Base-by-base conservation (phyloP, 306 rosid species). In the Malus orientalis region DNA sequence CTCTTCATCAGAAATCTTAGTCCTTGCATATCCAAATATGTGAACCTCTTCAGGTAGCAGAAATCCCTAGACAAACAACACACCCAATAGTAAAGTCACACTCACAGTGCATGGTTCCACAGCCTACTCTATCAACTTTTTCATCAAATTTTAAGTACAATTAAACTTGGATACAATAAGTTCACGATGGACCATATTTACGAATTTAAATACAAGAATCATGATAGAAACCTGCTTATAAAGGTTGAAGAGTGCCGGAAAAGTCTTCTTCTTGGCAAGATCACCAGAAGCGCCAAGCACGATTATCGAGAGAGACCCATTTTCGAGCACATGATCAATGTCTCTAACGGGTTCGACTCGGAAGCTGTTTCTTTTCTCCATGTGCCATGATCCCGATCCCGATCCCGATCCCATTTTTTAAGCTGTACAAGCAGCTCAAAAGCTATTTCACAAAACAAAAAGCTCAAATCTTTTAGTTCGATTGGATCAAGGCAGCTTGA, bases 241-340 rank as follows among this genome's bases (percentile, higher is more conserved):
- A 38, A 95, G 93, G 83, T 89, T 75, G 82, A 85, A 95, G 22
- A 95, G 97, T 32, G 99, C 99, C 3, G 99, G 99, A 77, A 95
- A 95, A 49, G 99, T 95, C 89, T 95, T 95, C 90, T 92, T 95
- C 82, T 91, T 95, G 80, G 99, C 99, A 84, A 95, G 99, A 87
- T 95, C 99, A 70, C 99, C 97, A 18, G 97, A 95, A 59, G 99
- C 97, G 42, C 99, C 99, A 51, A 95, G 99, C 81, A 95, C 97
- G 33, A 92, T 54, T 38, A 95, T 91, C 69, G 98, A 87, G 65
- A 95, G 93, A 32, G 88, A 73, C 51, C 96, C 99, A 47, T 78
- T 83, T 80, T 91, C 99, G 58, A 74, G 83, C 47, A 71, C 87
- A 84, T 72, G 59, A 20, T 87, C 95, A 32, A 10, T 4, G 11